Evolutionary conservation across 176 grass and related monocot species (phyloP), one percentile per base, ranked within the genome.

Genomic region (Phoenix dactylifera): DNA sequence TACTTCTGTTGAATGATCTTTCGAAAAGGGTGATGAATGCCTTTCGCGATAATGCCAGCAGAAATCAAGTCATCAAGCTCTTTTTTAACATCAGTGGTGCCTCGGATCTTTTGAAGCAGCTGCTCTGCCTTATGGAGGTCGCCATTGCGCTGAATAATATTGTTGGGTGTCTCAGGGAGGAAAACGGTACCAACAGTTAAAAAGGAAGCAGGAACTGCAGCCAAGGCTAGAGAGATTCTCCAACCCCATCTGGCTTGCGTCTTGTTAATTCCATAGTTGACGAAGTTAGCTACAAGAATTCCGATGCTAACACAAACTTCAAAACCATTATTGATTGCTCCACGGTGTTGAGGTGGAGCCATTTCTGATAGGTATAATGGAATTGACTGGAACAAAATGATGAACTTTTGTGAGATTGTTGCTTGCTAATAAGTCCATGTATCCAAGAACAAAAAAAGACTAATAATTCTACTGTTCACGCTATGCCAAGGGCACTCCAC

Each of bases 281-380:
- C 73, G 32, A 92, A 62, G 66, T 98, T 98, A 29, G 93, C 87
- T 17, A 71, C 52, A 29, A 92, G 76, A 66, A 92, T 81, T 6
- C 93, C 88, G 2, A 92, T 49, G 49, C 81, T 88, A 73, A 98
- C 52, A 63, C 74, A 83, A 52, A 98, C 82, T 52, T 89, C 87
- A 25, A 92, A 98, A 0, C 75, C 84, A 0, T 76, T 88, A 56
- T 73, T 92, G 66, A 92, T 80, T 32, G 93, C 88, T n/a, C 93
- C 93, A 20, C 87, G 81, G 70, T 88, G 78, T 3, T 51, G 75
- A 0, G 93, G 78, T 15, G 84, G 93, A 0, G 84, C 84, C 87
- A 98, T 92, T 81, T 98, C 87, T 7, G 84, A 83, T 18, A 98
- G 76, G 69, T 98, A 98, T 25, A 98, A 58, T 24, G 93, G 93